Evolutionary conservation across 2,329 filamentous ascomycete genomes (phyloP).

Genomic region (Clonostachys byssicola): DNA sequence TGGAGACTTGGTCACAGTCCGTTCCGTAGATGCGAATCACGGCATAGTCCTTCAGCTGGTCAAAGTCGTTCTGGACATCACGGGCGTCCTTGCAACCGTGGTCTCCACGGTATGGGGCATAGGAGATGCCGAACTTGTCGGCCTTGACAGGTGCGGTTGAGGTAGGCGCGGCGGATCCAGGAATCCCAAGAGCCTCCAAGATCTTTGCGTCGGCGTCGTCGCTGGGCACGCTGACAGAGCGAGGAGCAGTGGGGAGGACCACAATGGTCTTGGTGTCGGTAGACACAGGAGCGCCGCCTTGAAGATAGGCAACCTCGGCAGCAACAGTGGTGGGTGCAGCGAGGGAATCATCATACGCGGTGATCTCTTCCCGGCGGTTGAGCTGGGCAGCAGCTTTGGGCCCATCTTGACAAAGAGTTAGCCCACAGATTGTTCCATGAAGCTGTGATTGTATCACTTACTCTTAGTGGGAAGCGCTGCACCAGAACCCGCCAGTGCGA

Average conservation of each 20-base stretch:
- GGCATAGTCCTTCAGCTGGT: conserved; percentile 47
- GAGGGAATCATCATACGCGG: not conserved
- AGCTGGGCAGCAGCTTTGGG: not conserved
- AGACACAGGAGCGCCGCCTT: not conserved
- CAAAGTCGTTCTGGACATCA: conserved; percentile 63
- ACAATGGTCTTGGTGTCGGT: conserved; percentile 1
- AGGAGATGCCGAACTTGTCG: conserved; percentile 35
- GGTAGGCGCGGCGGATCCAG: not conserved
- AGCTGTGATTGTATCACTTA: not conserved
- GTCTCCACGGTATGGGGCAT: conserved; percentile 44
- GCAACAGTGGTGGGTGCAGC: not conserved
- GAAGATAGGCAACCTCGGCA: not conserved
- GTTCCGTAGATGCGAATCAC: conserved; percentile 74
- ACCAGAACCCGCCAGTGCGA: not conserved
- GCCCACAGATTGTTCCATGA: not conserved
- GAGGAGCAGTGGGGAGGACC: not conserved
- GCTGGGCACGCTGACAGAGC: not conserved
- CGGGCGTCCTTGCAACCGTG: conserved; percentile 62
- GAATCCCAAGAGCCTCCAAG: not conserved
- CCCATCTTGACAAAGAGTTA: too few relatives aligned
- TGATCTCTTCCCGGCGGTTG: not conserved
- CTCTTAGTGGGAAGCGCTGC: not conserved
- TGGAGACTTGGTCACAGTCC: conserved; percentile 70
- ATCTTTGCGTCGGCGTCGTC: not conserved
- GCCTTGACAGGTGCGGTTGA: conserved; percentile 3